A percentile compares a stretch with the other conserved stretches of the same genome.
phyloP scores from a whole-genome alignment of 1,284 basidiomycete genomes.

The Tranzscheliella williamsii region DNA sequence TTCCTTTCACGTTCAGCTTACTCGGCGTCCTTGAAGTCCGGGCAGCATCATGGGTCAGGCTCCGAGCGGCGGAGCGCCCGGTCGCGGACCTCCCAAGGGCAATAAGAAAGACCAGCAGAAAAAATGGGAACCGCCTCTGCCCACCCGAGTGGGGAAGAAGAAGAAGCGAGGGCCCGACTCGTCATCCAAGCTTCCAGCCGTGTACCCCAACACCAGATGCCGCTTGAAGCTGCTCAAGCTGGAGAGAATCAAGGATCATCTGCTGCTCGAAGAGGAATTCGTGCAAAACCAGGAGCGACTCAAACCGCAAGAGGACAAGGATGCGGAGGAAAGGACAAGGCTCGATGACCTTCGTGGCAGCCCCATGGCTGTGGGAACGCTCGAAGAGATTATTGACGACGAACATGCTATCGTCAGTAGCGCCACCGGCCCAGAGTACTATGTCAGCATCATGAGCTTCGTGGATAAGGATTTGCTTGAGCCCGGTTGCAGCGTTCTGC shows the following conservation, averaged over 20 bases:
- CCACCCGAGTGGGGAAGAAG: conserved; percentile 95
- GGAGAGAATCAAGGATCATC: conserved; percentile 96
- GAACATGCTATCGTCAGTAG: conserved; percentile 98
- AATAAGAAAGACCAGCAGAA: conserved; percentile 69
- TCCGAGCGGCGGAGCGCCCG: conserved; percentile 48
- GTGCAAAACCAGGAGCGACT: conserved; percentile 84
- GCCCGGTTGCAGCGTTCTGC: conserved; percentile 89
- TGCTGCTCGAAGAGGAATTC: conserved; percentile 96
- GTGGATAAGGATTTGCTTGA: conserved; percentile 98
- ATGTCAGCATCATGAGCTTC: conserved; percentile 97
- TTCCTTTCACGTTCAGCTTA: not conserved
- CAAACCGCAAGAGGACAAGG: conserved; percentile 79
- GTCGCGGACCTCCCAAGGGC: conserved; percentile 46
- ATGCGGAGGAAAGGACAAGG: conserved; percentile 88
- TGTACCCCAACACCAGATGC: conserved; percentile 93
- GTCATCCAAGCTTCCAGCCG: conserved; percentile 86
- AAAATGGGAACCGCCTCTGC: conserved; percentile 99
- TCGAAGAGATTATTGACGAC: conserved; percentile 99
- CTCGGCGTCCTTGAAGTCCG: not conserved
- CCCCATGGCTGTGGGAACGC: conserved; percentile 94
- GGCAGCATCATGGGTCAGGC: conserved; percentile 55
- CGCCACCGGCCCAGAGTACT: conserved; percentile 92
- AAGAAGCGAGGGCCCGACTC: conserved; percentile 87
- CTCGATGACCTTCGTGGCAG: conserved; percentile 94
- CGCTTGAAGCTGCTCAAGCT: conserved; percentile 93